Evolutionary conservation across 257 asterid genomes (phyloP).

Genomic region (Eustoma russellianum): DNA sequence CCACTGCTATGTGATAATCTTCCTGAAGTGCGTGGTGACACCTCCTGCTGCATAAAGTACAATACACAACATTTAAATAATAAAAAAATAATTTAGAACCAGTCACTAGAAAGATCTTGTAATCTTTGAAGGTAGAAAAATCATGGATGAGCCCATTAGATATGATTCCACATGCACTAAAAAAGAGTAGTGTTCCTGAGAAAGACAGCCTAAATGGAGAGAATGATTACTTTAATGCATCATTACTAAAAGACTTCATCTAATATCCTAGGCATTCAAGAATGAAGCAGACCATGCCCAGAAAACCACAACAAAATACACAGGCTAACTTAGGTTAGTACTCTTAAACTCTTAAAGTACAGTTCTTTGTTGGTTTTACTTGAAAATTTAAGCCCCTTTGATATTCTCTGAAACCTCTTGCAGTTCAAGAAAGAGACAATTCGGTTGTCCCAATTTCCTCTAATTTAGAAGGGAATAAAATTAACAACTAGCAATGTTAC

Average conservation of each 20-base stretch:
- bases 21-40: constrained; percentile 96
- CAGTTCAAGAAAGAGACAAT: not conserved
- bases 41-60: constrained; percentile 67
- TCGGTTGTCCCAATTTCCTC: no score
- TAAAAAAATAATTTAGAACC: not conserved
- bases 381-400: no score
- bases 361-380: no score
- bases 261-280: not conserved
- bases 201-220: constrained; percentile 5
- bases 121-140: constrained; percentile 13
- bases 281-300: constrained; percentile 17
- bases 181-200: not conserved
- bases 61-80: not conserved
- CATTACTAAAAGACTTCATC: not conserved
- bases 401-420: not conserved
- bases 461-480: no score
- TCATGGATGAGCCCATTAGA: constrained; percentile 6
- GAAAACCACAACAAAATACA: constrained; percentile 8
- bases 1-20: constrained; percentile 98
- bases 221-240: constrained; percentile 13
- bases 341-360: no score
- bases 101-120: constrained; percentile 8
- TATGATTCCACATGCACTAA: not conserved
- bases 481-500: no score
- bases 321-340: no score